These are phyloP conservation scores for Hemerocallis citrina DNA, from an alignment of 106 monocot species.

Conservation along the genomic window DNA sequence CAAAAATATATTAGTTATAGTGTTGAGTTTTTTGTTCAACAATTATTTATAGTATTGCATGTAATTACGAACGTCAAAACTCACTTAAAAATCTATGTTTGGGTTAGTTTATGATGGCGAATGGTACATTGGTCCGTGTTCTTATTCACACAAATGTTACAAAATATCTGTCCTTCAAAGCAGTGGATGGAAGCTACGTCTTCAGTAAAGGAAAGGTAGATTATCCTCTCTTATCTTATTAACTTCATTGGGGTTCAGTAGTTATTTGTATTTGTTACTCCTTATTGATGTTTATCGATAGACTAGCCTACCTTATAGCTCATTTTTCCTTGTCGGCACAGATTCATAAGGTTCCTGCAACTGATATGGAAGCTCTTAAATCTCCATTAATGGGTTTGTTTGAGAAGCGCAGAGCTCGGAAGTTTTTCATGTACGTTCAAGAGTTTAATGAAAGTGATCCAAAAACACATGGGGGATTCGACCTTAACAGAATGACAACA, in stretches of 20 bases:
- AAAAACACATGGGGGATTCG: slow-evolving; percentile 75
- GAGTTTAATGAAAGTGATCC: slow-evolving; percentile 76
- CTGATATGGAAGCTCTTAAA: slow-evolving; percentile 86
- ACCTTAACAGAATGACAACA: slow-evolving; percentile 72
- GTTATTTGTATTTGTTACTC: not conserved
- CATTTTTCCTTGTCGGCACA: slow-evolving; percentile 10
- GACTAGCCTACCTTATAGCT: not conserved
- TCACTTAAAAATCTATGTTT: not conserved
- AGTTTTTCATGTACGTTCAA: slow-evolving; percentile 88
- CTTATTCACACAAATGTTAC: slow-evolving; percentile 91
- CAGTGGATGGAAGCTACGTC: slow-evolving; percentile 86
- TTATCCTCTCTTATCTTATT: not conserved
- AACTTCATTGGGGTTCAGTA: not conserved
- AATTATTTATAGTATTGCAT: not conserved
- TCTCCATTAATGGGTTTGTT: slow-evolving; percentile 92
- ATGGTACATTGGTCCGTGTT: slow-evolving; percentile 77
- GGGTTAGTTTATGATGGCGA: slow-evolving; percentile 92
- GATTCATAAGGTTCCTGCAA: slow-evolving; percentile 91
- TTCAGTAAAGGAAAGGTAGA: slow-evolving; percentile 86
- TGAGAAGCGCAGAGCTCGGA: slow-evolving; percentile 83
- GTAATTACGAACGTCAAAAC: not conserved
- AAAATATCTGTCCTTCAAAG: slow-evolving; percentile 76
- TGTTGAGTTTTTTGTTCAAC: not conserved
- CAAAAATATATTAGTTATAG: not conserved
- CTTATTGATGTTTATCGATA: not conserved